A percentile compares a stretch with the other conserved stretches of the same genome.
Evolutionary conservation across 768 basidiomycete species (phyloP).

Genomic region (Podaxis sp.): DNA sequence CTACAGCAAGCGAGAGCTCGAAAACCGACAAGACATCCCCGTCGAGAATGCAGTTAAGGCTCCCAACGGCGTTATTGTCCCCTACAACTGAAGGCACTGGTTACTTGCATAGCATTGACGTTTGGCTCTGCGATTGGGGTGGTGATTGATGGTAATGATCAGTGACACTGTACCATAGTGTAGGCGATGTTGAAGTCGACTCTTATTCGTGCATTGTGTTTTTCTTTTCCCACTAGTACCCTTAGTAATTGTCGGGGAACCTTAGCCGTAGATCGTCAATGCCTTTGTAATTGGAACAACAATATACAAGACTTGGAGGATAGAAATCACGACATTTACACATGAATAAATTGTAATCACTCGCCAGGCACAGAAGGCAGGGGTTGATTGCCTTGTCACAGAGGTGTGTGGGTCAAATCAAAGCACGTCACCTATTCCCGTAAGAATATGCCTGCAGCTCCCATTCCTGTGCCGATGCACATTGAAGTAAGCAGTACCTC

Average conservation of each 20-base stretch:
- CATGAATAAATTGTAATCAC: background rate
- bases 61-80: conserved; percentile 23
- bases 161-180: background rate
- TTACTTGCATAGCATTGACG: background rate
- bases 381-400: background rate
- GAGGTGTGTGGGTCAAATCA: background rate
- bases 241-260: conserved; percentile 5
- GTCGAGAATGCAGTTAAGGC: conserved; percentile 23
- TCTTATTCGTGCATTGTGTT: background rate
- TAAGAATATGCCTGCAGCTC: conserved; percentile 76
- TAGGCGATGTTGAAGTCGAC: background rate
- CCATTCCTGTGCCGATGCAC: conserved; percentile 92
- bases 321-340: background rate
- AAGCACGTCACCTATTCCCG: conserved; percentile 32
- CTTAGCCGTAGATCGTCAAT: conserved; percentile 3
- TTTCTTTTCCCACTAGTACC: conserved; percentile 5
- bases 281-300: conserved; percentile 4
- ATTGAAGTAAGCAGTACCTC: conserved; percentile 83
- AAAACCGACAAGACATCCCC: conserved; percentile 21
- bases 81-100: conserved; percentile 14
- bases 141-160: conserved; percentile 1
- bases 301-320: conserved; percentile 7
- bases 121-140: background rate
- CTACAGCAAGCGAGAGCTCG: conserved; percentile 31
- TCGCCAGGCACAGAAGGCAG: background rate